Evolutionary conservation across 2,329 filamentous ascomycete species (phyloP).

Genomic region (Xylaria hypoxylon): DNA sequence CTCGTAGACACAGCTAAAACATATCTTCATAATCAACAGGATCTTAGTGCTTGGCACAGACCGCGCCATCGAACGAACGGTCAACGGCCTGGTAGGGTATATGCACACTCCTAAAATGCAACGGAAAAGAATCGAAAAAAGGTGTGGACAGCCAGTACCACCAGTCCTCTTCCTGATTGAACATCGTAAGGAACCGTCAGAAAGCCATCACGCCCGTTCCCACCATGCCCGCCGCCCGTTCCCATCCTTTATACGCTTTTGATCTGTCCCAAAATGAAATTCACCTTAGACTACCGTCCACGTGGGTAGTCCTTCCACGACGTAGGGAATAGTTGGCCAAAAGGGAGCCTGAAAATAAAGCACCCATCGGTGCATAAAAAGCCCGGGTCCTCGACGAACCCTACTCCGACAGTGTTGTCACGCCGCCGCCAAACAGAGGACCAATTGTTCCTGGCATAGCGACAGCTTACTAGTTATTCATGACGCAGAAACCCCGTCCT

Average conservation of each 20-base stretch:
- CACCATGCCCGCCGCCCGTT: slow-evolving; percentile 22
- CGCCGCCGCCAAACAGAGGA: slow-evolving; percentile 22
- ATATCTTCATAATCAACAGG: slow-evolving; percentile 30
- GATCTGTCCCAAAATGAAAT: slow-evolving; percentile 31
- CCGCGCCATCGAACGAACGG: slow-evolving; percentile 16
- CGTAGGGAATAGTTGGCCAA: slow-evolving; percentile 7
- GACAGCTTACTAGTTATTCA: slow-evolving; percentile 10
- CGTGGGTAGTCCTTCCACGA: slow-evolving; percentile 7
- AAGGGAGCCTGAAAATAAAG: slow-evolving; percentile 23
- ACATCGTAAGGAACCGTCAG: slow-evolving; percentile 24
- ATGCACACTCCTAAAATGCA: slow-evolving; percentile 39
- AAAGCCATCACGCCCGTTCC: slow-evolving; percentile 30
- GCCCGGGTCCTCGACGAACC: slow-evolving; percentile 31
- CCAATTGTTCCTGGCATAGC: slow-evolving; percentile 16
- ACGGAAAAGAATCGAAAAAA: slow-evolving; percentile 28
- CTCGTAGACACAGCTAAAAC: slow-evolving; percentile 25
- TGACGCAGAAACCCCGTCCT: slow-evolving; percentile 5
- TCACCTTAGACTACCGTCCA: slow-evolving; percentile 16
- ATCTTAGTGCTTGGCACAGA: slow-evolving; percentile 18
- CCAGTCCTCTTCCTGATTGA: slow-evolving; percentile 25
- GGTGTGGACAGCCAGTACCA: slow-evolving; percentile 23
- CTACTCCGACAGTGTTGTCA: slow-evolving; percentile 31
- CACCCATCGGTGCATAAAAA: slow-evolving; percentile 33
- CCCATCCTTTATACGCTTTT: slow-evolving; percentile 40
- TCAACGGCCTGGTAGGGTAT: slow-evolving; percentile 35